Base-by-base conservation (phyloP, 805 yeast species). In the Wickerhamomyces ciferrii region DNA sequence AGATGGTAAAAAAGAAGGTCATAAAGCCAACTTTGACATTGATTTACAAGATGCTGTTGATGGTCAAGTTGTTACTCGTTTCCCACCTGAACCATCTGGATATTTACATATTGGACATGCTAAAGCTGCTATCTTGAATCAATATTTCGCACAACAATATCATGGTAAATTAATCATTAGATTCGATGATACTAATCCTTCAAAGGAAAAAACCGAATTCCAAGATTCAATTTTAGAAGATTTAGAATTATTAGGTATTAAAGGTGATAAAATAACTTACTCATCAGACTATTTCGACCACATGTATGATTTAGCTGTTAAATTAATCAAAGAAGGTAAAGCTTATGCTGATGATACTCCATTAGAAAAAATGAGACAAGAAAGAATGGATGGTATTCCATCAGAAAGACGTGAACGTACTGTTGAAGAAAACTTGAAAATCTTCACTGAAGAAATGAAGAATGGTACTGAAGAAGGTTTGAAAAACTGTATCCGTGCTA, bases 71-170 rank as follows among this genome's bases (percentile, higher is more conserved):
- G 98, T 95, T 45, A 95, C 99, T 45, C 86, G 99, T 72, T 94
- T 94, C 82, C 99, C 96, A 49, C 99, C 99, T 54, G 99, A 94
- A 74, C 99, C 99, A 50, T 87, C 96, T 71, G 99, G 99, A 72
- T 94, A 91, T 70, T 78, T 94, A 70, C 99, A 94, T 71, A 94
- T 94, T 70, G 99, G 99, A 57, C 99, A 94, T 66, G 99, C 96
- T 50, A 94, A 94, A 71, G 99, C 99, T 51, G 99, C 99, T 46
- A 76, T 94, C 48, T 78, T 94, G 65, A 94, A 94, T 74, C 94
- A 94, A 70, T 92, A 91, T 73, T 92, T 94, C 72, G 99, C 99
- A 42, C 84, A 88, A 59, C 85, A 81, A 63, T 94, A 92, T 77
- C 86, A 94, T 62, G 99, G 99, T 66, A 94, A 94, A 71, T 80